Percentiles rank a stretch among this genome's conserved stretches.
These are phyloP conservation scores for Sordariomycetes sp. DNA, from an alignment of 2,329 filamentous ascomycete genomes.

Conservation along the genomic window DNA sequence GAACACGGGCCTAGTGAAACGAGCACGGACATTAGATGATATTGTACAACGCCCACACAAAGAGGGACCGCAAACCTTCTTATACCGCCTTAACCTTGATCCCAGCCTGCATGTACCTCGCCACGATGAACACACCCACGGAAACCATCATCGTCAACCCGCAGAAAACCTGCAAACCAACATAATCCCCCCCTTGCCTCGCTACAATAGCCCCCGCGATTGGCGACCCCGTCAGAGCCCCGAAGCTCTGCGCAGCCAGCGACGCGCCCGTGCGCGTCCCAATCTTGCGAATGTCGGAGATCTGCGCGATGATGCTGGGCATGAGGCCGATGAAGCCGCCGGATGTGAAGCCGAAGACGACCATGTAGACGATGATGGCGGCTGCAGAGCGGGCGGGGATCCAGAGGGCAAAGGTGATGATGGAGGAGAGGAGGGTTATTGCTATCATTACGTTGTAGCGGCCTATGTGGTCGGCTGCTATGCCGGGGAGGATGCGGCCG, in stretches of 20 bases:
- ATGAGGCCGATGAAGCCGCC: slow-evolving; percentile 52
- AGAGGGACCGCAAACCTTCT: not conserved
- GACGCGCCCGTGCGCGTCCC: slow-evolving; percentile 53
- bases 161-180: slow-evolving; percentile 51
- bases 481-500: slow-evolving; percentile 36
- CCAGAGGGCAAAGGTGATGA: slow-evolving; percentile 34
- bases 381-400: slow-evolving; percentile 34
- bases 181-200: slow-evolving; percentile 35
- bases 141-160: slow-evolving; percentile 32
- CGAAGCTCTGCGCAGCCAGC: slow-evolving; percentile 48
- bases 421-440: slow-evolving; percentile 32
- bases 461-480: slow-evolving; percentile 29
- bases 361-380: slow-evolving; percentile 48
- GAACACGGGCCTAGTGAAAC: not conserved
- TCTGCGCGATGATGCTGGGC: slow-evolving; percentile 54
- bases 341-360: slow-evolving; percentile 57
- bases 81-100: slow-evolving; percentile 18
- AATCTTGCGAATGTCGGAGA: slow-evolving; percentile 56
- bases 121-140: slow-evolving; percentile 14
- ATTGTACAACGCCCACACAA: not conserved
- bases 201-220: slow-evolving; percentile 50
- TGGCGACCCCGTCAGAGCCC: slow-evolving; percentile 52
- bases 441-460: slow-evolving; percentile 35
- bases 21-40: not conserved
- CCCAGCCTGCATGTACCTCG: slow-evolving; percentile 21